phyloP scores from a whole-genome alignment of 202 grass and related monocot species.

The Hordeum pubiflorum region DNA sequence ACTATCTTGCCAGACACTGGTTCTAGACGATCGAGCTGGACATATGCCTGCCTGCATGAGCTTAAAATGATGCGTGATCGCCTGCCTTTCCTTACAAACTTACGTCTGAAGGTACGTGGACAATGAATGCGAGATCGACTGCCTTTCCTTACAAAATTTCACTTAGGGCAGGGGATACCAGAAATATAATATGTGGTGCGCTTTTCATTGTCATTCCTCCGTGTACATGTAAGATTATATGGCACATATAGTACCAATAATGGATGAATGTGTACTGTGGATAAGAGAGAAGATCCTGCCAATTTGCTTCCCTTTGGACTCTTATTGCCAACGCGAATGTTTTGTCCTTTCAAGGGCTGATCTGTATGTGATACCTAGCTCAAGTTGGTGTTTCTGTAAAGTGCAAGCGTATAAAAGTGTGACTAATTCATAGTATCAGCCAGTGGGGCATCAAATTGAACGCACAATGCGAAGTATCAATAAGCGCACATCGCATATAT shows the following conservation, averaged over 20 bases:
- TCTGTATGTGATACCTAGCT: background rate
- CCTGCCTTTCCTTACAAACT: too few relatives aligned
- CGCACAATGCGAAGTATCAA: background rate
- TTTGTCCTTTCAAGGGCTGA: background rate
- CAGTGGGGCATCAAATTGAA: background rate
- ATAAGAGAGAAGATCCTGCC: background rate
- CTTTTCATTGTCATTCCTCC: background rate
- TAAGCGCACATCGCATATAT: background rate
- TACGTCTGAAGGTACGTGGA: too few relatives aligned
- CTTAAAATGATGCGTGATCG: too few relatives aligned
- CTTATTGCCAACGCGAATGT: background rate
- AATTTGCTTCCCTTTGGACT: background rate
- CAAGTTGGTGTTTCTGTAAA: background rate
- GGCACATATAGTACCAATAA: background rate
- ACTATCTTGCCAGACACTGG: too few relatives aligned
- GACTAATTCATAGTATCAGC: background rate
- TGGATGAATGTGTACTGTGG: background rate
- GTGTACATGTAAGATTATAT: background rate
- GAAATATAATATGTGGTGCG: too few relatives aligned
- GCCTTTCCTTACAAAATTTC: too few relatives aligned
- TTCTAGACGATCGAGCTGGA: too few relatives aligned
- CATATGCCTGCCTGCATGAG: too few relatives aligned
- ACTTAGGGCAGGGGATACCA: too few relatives aligned
- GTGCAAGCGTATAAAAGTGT: background rate
- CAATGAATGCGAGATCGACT: too few relatives aligned